Conservation (phyloP, 306 rosid species). For the Sophora flavescens region DNA sequence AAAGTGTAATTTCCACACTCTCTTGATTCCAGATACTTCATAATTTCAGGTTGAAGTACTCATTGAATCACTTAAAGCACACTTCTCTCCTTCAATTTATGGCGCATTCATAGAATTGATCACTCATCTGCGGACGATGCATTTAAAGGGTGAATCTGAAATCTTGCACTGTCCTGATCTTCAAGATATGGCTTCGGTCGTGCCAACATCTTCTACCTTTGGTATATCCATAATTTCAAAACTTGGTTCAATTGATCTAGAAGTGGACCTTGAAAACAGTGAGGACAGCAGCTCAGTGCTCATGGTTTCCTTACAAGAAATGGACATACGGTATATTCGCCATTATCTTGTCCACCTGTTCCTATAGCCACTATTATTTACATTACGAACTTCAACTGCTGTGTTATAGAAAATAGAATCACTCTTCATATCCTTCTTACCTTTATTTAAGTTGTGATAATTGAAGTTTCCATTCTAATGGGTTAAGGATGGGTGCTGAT, state of each 20-base stretch:
- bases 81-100: slow-evolving; percentile 75
- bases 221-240: slow-evolving; percentile 58
- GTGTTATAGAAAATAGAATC: not conserved
- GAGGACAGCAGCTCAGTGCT: slow-evolving; percentile 62
- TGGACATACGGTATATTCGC: slow-evolving; percentile 62
- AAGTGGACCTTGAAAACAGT: slow-evolving; percentile 71
- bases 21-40: slow-evolving; percentile 38
- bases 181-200: slow-evolving; percentile 38
- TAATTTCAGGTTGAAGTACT: slow-evolving; percentile 66
- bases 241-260: slow-evolving; percentile 59
- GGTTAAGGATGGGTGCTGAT: not conserved
- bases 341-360: slow-evolving; percentile 23
- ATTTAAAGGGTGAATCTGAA: slow-evolving; percentile 49
- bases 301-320: slow-evolving; percentile 58
- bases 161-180: slow-evolving; percentile 44
- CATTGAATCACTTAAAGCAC: slow-evolving; percentile 60
- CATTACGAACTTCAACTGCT: slow-evolving; percentile 6
- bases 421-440: slow-evolving; percentile 23
- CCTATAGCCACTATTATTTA: slow-evolving; percentile 17
- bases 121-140: slow-evolving; percentile 46
- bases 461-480: not conserved
- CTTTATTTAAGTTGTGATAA: slow-evolving; percentile 7
- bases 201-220: slow-evolving; percentile 49
- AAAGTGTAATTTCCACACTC: not conserved
- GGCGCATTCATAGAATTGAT: slow-evolving; percentile 64